Percentiles rank a stretch among this genome's conserved stretches.
Conservation (phyloP, 495 filamentous ascomycete species). For the Rusavskia elegans region DNA sequence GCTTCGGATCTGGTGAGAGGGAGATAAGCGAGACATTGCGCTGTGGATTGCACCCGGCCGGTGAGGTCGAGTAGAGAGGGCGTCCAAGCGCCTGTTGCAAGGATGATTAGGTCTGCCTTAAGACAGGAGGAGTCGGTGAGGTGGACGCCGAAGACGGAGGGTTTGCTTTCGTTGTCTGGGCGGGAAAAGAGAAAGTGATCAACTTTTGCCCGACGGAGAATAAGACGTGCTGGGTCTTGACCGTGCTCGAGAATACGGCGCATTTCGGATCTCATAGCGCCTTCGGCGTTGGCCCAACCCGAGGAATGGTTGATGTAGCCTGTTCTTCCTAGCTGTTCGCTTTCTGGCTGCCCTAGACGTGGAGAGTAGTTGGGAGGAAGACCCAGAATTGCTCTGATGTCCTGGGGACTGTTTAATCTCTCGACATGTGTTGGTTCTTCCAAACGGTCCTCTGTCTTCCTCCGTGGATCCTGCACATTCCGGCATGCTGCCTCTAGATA, state of each 20-base stretch:
- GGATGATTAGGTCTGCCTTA: conserved; percentile 53
- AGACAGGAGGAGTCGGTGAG: conserved; percentile 31
- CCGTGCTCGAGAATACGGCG: conserved; percentile 22
- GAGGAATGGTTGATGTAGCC: conserved; percentile 71
- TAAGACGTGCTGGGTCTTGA: background rate
- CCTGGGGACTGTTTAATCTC: background rate
- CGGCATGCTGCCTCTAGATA: conserved; percentile 53
- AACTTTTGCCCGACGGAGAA: background rate
- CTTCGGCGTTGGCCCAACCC: conserved; percentile 78
- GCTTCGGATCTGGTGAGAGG: conserved; percentile 54
- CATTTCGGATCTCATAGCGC: conserved; percentile 54
- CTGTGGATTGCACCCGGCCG: conserved; percentile 61
- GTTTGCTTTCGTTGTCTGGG: background rate
- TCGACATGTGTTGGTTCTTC: conserved; percentile 9
- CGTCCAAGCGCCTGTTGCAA: conserved; percentile 82
- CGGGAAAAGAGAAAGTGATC: background rate
- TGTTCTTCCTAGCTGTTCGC: conserved; percentile 31
- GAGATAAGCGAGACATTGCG: conserved; percentile 68
- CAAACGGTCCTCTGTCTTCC: too few species aligned
- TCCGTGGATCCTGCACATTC: conserved; percentile 36
- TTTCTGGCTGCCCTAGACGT: conserved; percentile 12
- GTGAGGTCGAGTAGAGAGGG: conserved; percentile 57
- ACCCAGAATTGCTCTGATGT: conserved; percentile 17
- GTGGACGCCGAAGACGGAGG: background rate
- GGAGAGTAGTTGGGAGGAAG: conserved; percentile 9